Percentiles rank a stretch among this genome's conserved stretches.
Evolutionary conservation across 768 basidiomycete species (phyloP).

Genomic region (Cubamyces lactineus): DNA sequence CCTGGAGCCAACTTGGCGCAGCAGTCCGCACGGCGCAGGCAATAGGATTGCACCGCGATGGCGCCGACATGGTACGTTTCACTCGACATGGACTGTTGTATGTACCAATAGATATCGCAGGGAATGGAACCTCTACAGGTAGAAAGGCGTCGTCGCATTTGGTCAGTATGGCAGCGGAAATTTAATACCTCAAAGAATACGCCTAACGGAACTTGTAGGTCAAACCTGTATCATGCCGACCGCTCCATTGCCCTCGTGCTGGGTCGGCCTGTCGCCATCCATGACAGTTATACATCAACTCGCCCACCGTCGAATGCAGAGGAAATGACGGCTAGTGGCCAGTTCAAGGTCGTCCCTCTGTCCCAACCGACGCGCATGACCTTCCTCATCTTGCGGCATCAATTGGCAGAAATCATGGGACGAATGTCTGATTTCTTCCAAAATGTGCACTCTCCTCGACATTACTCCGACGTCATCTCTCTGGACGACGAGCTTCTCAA

Average conservation of each 20-base stretch:
- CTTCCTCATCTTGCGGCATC: constrained; percentile 84
- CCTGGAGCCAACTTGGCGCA: constrained; percentile 94
- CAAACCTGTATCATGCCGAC: constrained; percentile 92
- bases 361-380: constrained; percentile 81
- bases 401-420: constrained; percentile 82
- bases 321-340: constrained; percentile 50
- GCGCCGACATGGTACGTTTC: constrained; percentile 69
- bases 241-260: constrained; percentile 90
- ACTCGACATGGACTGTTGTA: neutral
- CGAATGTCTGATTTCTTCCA: constrained; percentile 94
- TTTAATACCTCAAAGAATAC: neutral
- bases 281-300: constrained; percentile 88
- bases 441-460: constrained; percentile 73
- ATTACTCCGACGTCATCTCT: constrained; percentile 79
- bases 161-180: constrained; percentile 51
- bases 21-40: constrained; percentile 93
- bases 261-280: constrained; percentile 87
- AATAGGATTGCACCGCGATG: constrained; percentile 90
- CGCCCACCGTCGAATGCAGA: constrained; percentile 74
- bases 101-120: constrained; percentile 38
- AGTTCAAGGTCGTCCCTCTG: constrained; percentile 55
- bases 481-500: constrained; percentile 84
- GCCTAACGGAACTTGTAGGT: constrained; percentile 47
- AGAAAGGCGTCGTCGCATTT: constrained; percentile 89
- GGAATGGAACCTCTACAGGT: constrained; percentile 74